Evolutionary conservation across 441 rosid species (phyloP), one percentile per base, ranked within the genome.

Genomic region (Erysimum cheiri): DNA sequence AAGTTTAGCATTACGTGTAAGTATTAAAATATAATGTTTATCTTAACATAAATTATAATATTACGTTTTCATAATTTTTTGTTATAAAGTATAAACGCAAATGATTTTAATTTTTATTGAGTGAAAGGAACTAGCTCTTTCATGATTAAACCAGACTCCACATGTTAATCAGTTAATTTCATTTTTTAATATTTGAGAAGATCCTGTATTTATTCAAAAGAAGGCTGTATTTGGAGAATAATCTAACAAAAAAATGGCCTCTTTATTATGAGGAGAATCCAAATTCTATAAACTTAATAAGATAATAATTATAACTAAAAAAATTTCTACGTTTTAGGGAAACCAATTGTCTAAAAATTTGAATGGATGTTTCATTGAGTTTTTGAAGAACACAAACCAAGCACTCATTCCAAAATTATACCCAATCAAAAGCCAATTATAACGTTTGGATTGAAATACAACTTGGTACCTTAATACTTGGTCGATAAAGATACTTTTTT

Each of bases 401-500:
- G 17, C 47, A 41, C 47, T 41, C 47, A 39, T 39, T 19, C 44
- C 12, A 39, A 12, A 4, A 12, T 12, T 39, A 39, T 39, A 39
- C 4, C n/a, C 44, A 39, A 39, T 12, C 44, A n/a, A 40, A 41
- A 13, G 19, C 47, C 19, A 41, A n/a, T n/a, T n/a, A 41, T 41
- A 6, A n/a, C 47, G 5, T 41, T 41, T 41, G 47, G 47, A 40
- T 13, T 14, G 8, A 40, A 13, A 40, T 39, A 40, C 44, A 40
- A 40, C 14, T 13, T 40, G 44, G 44, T 40, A 2, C 3, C 15
- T 4, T 40, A 22, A 22, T 22, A 55, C 26, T 32, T 15, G 26
- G 60, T 55, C 40, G 60, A 55, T 35, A 26, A 49, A 36, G 15
- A 8, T n/a, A n/a, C n/a, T n/a, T n/a, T n/a, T n/a, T n/a, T n/a